These are phyloP conservation scores for Talaromyces sp. DNA, from an alignment of 2,329 filamentous ascomycete species.

Conservation along the genomic window DNA sequence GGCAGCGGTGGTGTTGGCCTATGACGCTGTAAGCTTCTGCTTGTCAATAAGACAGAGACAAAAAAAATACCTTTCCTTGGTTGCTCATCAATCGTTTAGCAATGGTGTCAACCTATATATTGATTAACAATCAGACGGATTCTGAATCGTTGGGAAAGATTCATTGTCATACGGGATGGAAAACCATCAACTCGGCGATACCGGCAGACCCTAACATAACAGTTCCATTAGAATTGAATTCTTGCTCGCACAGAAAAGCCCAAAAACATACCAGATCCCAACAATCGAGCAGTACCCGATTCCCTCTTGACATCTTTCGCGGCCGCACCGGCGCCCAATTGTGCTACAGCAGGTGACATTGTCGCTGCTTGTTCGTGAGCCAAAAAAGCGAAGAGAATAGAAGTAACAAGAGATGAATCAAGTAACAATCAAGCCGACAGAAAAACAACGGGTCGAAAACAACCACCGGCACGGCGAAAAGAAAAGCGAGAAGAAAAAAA, in stretches of 20 bases:
- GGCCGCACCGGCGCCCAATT: constrained; percentile 37
- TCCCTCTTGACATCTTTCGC: constrained; percentile 71
- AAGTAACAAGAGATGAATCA: not conserved
- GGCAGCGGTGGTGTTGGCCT: constrained; percentile 57
- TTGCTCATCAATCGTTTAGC: constrained; percentile 99
- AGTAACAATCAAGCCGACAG: not conserved
- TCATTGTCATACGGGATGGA: constrained; percentile 66
- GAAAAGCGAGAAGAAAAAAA: not conserved
- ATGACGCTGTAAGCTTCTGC: not conserved
- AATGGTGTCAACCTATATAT: constrained; percentile 80
- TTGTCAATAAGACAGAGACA: not conserved
- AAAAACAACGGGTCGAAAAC: not conserved
- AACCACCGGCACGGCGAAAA: not conserved
- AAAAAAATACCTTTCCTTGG: constrained; percentile 61
- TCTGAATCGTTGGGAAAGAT: constrained; percentile 15
- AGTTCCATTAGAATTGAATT: not conserved
- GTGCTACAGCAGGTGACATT: constrained; percentile 53
- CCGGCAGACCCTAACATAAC: constrained; percentile 69
- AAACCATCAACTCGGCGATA: constrained; percentile 87
- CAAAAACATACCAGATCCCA: constrained; percentile 74
- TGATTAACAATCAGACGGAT: constrained; percentile 13
- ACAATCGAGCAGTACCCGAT: constrained; percentile 78
- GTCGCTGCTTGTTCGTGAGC: not conserved
- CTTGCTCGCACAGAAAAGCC: not conserved
- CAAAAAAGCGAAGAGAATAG: not conserved